Base-by-base conservation (phyloP, 1,139 yeast species). In the Scheffersomyces segobiensis region DNA sequence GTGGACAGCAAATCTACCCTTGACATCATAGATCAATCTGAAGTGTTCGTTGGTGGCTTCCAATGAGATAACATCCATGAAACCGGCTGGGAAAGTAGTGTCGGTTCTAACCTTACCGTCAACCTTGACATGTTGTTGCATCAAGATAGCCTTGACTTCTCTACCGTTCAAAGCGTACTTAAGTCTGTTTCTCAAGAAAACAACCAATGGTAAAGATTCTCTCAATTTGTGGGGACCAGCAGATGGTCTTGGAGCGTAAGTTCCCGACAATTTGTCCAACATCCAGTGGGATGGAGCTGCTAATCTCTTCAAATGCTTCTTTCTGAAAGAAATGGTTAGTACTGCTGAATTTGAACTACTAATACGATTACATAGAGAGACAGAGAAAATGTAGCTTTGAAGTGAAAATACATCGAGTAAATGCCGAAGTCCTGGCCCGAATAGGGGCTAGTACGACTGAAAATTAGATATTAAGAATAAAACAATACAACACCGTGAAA, bases 231-330 rank as follows among this genome's bases (percentile, higher is more conserved):
- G 99, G 80, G 99, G 99, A 87, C 99, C 99, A 72, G 97, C 89
- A 67, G 98, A 92, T 79, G 98, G 97, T 88, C 98, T 93, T 86
- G 99, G 99, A 71, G 99, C 99, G 82, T 95, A 95, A 78, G 93
- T 87, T 79, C 99, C 99, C 81, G 98, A 91, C 86, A 96, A 87
- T 87, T 96, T 96, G 97, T 95, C 99, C 88, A 96, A 91, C 97
- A 96, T 91, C 99, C 99, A 96, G 90, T 96, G 99, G 87, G 93
- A 90, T 87, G 99, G 99, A 80, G 98, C 98, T 80, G 97, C 97
- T 83, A 92, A 88, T 87, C 97, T 91, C 89, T 92, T 92, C 83
- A 93, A 87, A 81, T 93, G 98, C 88, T 93, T 93, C 93, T 92
- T 92, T 86, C 88, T 84, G 68, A 55, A 63, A 46, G 46, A 19